Conservation (phyloP, 257 asterid species). For the Misopates orontium region DNA sequence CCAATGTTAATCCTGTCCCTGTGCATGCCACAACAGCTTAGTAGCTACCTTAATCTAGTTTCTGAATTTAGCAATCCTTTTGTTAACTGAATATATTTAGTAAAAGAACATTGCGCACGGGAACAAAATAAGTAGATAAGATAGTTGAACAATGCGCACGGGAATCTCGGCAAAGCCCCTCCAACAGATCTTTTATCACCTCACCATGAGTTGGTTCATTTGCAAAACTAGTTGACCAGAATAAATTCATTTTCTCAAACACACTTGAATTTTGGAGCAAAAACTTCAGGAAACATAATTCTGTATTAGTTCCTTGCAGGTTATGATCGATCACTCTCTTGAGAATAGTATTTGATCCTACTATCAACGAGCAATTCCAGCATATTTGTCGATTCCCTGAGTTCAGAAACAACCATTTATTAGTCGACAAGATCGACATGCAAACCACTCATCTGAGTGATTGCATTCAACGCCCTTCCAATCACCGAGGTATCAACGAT, state of each 20-base stretch:
- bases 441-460: too few species aligned
- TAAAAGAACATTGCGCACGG: not conserved
- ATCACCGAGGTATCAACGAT: too few species aligned
- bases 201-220: slow-evolving; percentile 21
- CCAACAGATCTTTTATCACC: slow-evolving; percentile 36
- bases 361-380: slow-evolving; percentile 31
- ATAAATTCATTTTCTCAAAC: slow-evolving; percentile 45
- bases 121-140: not conserved
- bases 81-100: not conserved
- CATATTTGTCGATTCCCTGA: slow-evolving; percentile 40
- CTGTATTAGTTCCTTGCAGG: slow-evolving; percentile 39
- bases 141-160: slow-evolving; percentile 44
- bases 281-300: slow-evolving; percentile 40
- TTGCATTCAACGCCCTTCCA: too few species aligned
- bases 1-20: too few species aligned
- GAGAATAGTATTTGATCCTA: slow-evolving; percentile 35
- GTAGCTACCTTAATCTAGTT: not conserved
- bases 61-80: not conserved
- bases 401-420: not conserved
- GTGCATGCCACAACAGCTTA: too few species aligned
- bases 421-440: not conserved
- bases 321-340: slow-evolving; percentile 40
- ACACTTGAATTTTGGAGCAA: slow-evolving; percentile 35
- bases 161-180: slow-evolving; percentile 32
- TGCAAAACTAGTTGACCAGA: slow-evolving; percentile 29